Evolutionary conservation across 495 filamentous ascomycete genomes (phyloP).

Genomic region (Tuber calosporum): DNA sequence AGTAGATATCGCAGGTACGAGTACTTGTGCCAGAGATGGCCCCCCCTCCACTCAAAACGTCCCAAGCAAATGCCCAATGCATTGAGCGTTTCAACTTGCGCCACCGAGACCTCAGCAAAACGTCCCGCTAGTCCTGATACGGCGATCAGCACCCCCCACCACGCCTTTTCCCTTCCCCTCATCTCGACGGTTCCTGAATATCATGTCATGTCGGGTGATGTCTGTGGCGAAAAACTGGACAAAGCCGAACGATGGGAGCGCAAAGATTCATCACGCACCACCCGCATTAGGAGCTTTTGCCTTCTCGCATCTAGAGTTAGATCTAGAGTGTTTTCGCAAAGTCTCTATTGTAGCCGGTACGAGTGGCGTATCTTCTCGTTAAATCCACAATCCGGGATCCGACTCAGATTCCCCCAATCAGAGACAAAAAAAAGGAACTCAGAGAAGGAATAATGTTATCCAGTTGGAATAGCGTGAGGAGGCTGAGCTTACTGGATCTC

Average conservation of each 20-base stretch:
- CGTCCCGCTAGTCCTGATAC: constrained; percentile 7
- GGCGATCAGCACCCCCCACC: not conserved
- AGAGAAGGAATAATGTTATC: too few relatives aligned
- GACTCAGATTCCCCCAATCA: too few relatives aligned
- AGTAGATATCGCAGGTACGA: too few relatives aligned
- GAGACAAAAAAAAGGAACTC: too few relatives aligned
- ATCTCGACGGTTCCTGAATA: constrained; percentile 11
- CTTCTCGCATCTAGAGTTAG: too few relatives aligned
- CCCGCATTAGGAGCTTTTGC: too few relatives aligned
- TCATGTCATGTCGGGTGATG: not conserved
- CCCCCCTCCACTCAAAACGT: not conserved
- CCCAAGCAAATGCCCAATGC: constrained; percentile 25
- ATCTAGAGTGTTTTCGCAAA: too few relatives aligned
- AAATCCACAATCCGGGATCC: too few relatives aligned
- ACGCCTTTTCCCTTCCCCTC: not conserved
- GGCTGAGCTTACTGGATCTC: too few relatives aligned
- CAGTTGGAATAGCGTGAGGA: too few relatives aligned
- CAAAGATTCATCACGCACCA: not conserved
- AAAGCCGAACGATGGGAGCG: not conserved
- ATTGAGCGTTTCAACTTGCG: constrained; percentile 19
- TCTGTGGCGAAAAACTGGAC: not conserved
- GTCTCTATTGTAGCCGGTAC: too few relatives aligned
- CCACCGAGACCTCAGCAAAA: constrained; percentile 32
- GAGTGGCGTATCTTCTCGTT: too few relatives aligned
- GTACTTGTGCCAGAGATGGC: not conserved